These are phyloP conservation scores for Penicillium flavigenum DNA, from an alignment of 495 filamentous ascomycete genomes.

Conservation along the genomic window DNA sequence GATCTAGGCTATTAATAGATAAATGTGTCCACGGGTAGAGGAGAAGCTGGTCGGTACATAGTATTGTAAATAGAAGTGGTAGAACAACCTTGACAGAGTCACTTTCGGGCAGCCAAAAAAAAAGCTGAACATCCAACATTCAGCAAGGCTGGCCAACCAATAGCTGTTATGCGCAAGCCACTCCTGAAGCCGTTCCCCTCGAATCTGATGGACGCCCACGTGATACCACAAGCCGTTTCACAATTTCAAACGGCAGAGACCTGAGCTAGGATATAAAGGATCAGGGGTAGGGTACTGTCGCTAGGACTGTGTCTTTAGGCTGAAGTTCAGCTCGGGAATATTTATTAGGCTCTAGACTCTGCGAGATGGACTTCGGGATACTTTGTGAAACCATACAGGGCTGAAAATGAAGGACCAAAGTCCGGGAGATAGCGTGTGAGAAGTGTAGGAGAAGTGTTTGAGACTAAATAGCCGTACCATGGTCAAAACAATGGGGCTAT, in stretches of 20 bases:
- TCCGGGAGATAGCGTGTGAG: neutral
- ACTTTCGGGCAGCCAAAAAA: neutral
- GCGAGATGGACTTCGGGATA: neutral
- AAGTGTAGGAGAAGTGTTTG: neutral
- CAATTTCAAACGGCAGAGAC: slow-evolving; percentile 3
- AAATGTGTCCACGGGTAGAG: neutral
- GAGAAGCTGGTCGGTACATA: neutral
- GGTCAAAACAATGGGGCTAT: slow-evolving; percentile 4
- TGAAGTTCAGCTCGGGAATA: neutral
- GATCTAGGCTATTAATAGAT: neutral
- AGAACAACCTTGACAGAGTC: neutral
- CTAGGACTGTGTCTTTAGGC: neutral
- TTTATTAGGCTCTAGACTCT: slow-evolving; percentile 7
- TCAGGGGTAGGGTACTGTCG: slow-evolving; percentile 4
- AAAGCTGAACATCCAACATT: neutral
- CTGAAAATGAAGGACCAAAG: neutral
- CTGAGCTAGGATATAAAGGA: slow-evolving; percentile 6
- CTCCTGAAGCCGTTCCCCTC: neutral
- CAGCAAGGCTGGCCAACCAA: neutral
- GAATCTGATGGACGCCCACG: slow-evolving; percentile 1
- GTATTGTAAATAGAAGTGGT: neutral
- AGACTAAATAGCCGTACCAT: slow-evolving; percentile 2
- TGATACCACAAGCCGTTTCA: slow-evolving; percentile 10
- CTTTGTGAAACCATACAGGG: slow-evolving; percentile 1
- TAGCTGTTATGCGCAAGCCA: neutral